Base-by-base conservation (phyloP, 352 stramenopile species). In the Globisporangium nagaii region DNA sequence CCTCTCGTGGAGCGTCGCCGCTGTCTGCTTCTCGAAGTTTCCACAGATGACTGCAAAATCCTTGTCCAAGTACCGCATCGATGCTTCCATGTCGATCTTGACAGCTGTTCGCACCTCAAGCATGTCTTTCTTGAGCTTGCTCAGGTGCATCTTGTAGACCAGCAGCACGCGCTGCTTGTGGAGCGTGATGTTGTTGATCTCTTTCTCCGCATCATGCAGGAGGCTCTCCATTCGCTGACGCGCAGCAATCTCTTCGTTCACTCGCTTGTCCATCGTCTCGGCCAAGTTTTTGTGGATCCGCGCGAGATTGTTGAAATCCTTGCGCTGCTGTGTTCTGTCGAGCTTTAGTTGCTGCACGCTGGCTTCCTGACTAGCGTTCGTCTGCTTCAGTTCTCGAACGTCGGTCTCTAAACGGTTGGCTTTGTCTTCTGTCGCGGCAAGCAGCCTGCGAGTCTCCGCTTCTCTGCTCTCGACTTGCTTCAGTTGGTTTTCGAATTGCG, bases 241-340 rank as follows among this genome's bases (percentile, higher is more conserved):
- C 61, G 75, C 61, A 13, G 50, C 60, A 15, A 31, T 60, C 32
- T 87, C 76, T 13, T 74, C 55, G 50, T 62, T 58, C 19, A 83
- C 22, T 4, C 56, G 62, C 35, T 62, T 47, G 3, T 78, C 71
- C 62, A 87, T 81, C 0, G 75, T 65, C 10, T 84, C 74, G 1
- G 58, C 63, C 15, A 86, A 42, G 32, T 82, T 88, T 64, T 83
- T 86, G 66, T 90, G 69, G 60, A 88, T 84, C 13, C 79, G 68
- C 10, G 75, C 65, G 20, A 90, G 43, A 55, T 88, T 75, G 17
- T 65, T 79, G 46, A 86, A 82, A 22, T 84, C 75, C 36, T 86
- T 85, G 9, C 61, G 62, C 28, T 87, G 79, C 43, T 79, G 75
- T 9, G 40, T 32, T 10, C 66, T 39, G 9, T 84, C 75, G 8